Evolutionary conservation across 257 asterid species (phyloP).

Genomic region (Hygrophila difformis): DNA sequence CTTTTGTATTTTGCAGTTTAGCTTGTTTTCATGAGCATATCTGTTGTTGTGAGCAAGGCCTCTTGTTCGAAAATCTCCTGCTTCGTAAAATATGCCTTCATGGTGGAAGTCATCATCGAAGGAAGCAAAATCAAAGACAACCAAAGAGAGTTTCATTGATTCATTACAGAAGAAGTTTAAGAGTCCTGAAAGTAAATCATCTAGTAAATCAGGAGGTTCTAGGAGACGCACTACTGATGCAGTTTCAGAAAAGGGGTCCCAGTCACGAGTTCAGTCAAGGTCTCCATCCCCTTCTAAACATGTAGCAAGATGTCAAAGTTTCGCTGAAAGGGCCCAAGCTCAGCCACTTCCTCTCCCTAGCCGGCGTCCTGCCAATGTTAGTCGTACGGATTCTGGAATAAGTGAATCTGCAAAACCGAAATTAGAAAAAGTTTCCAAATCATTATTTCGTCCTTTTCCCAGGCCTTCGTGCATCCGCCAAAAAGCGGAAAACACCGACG

Average conservation of each 20-base stretch:
- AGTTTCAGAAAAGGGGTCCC: conserved; percentile 70
- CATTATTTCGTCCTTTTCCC: conserved; percentile 67
- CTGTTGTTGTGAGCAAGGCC: conserved; percentile 13
- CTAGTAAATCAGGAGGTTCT: conserved; percentile 63
- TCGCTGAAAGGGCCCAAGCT: conserved; percentile 66
- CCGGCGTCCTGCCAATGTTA: conserved; percentile 38
- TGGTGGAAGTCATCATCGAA: conserved; percentile 92
- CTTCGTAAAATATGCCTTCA: conserved; percentile 78
- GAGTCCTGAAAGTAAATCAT: conserved; percentile 67
- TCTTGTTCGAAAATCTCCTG: conserved; percentile 13
- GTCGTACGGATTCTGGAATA: conserved; percentile 56
- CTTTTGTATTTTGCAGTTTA: conserved; percentile 7
- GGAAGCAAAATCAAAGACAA: conserved; percentile 68
- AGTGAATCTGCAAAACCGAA: conserved; percentile 50
- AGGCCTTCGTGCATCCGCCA: conserved; percentile 75
- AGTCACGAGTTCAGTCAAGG: conserved; percentile 66
- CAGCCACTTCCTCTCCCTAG: conserved; percentile 94
- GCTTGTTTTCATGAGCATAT: conserved; percentile 10
- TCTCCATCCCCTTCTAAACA: conserved; percentile 84
- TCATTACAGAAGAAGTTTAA: conserved; percentile 72
- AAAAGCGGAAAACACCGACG: conserved; percentile 60
- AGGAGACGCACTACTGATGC: conserved; percentile 61
- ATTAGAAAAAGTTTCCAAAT: conserved; percentile 43
- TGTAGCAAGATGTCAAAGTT: conserved; percentile 85
- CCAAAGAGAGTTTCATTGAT: conserved; percentile 80